Evolutionary conservation across 768 basidiomycete species (phyloP).

Genomic region (Podaxis sp.): DNA sequence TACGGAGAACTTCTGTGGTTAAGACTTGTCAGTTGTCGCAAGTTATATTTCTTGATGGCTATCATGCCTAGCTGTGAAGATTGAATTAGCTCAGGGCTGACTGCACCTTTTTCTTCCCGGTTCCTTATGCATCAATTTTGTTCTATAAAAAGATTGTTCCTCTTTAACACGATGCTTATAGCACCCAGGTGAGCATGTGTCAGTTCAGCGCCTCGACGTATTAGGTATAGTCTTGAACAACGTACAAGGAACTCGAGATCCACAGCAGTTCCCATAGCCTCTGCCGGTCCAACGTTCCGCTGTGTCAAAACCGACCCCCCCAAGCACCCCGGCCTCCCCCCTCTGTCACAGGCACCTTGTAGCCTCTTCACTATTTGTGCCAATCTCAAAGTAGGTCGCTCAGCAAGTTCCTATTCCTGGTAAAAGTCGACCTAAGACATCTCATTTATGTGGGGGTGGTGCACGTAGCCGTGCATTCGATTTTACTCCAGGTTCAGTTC

Average conservation of each 20-base stretch:
- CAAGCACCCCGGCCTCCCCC: conserved; percentile 75
- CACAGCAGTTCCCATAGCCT: neutral
- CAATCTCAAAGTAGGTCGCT: conserved; percentile 26
- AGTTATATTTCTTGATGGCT: too few relatives aligned
- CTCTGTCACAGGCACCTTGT: conserved; percentile 66
- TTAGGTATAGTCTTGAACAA: too few relatives aligned
- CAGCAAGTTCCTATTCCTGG: conserved; percentile 46
- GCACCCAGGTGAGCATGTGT: too few relatives aligned
- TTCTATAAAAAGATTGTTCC: too few relatives aligned
- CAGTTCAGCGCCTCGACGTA: too few relatives aligned
- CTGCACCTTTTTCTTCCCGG: too few relatives aligned
- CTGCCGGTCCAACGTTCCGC: conserved; percentile 30
- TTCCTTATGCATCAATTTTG: too few relatives aligned
- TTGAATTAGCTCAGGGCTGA: too few relatives aligned
- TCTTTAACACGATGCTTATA: too few relatives aligned
- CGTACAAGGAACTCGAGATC: neutral
- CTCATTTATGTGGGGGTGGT: conserved; percentile 88
- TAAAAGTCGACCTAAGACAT: conserved; percentile 77
- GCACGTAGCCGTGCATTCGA: conserved; percentile 64
- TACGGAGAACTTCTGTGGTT: too few relatives aligned
- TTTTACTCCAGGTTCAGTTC: conserved; percentile 18
- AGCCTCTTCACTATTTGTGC: conserved; percentile 47
- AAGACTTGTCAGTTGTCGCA: too few relatives aligned
- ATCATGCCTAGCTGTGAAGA: too few relatives aligned
- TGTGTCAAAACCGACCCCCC: conserved; percentile 49